These are phyloP conservation scores for Rhodocollybia butyracea DNA, from an alignment of 768 basidiomycete species.

Conservation along the genomic window DNA sequence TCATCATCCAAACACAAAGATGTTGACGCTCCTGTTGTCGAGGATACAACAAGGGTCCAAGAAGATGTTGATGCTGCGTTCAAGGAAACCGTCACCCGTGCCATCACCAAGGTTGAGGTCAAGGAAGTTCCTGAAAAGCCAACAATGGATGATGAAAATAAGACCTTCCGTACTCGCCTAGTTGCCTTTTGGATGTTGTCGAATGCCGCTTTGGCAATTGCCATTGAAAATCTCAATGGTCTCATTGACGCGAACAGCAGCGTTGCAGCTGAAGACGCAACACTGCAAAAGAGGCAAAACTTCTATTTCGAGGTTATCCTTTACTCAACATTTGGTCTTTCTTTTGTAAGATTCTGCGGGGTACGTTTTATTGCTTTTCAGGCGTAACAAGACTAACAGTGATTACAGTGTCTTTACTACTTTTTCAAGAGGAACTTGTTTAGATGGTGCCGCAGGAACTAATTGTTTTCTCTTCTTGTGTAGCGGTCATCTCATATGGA, in stretches of 20 bases:
- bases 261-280: conserved; percentile 33
- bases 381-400: neutral
- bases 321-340: conserved; percentile 74
- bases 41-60: conserved; percentile 78
- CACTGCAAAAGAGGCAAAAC: conserved; percentile 41
- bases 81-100: conserved; percentile 88
- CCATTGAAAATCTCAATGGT: conserved; percentile 75
- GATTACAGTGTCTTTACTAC: conserved; percentile 69
- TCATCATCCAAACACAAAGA: conserved; percentile 81
- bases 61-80: conserved; percentile 90
- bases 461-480: conserved; percentile 15
- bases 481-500: conserved; percentile 2
- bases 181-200: conserved; percentile 78
- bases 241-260: conserved; percentile 38
- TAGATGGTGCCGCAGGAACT: conserved; percentile 76
- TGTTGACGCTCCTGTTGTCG: conserved; percentile 73
- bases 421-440: conserved; percentile 83
- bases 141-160: conserved; percentile 85
- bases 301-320: conserved; percentile 76
- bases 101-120: conserved; percentile 68
- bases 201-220: conserved; percentile 69
- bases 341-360: conserved; percentile 70
- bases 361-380: conserved; percentile 40
- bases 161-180: conserved; percentile 88
- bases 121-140: conserved; percentile 75